Conservation (phyloP, 768 basidiomycete genomes). For the Termitomyces eurrhizus region DNA sequence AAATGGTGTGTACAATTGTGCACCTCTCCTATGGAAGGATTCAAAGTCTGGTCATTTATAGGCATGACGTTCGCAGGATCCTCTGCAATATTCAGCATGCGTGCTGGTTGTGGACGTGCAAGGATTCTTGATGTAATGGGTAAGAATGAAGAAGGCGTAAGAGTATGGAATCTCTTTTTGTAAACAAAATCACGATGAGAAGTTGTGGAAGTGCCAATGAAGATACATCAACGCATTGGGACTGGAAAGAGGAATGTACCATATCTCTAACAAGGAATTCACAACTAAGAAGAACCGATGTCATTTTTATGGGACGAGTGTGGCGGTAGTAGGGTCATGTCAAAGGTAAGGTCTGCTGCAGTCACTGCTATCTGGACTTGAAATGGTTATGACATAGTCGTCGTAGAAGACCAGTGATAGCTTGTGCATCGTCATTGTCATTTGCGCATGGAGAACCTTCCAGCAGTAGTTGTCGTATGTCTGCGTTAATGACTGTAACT, state of each 20-base stretch:
- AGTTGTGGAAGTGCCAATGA: background rate
- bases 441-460: constrained; percentile 19
- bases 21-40: background rate
- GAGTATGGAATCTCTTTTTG: constrained; percentile 44
- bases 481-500: constrained; percentile 29
- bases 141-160: constrained; percentile 54
- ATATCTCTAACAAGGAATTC: background rate
- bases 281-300: background rate
- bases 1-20: constrained; percentile 49
- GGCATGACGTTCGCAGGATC: constrained; percentile 75
- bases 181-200: constrained; percentile 1
- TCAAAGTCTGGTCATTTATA: constrained; percentile 22
- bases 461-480: constrained; percentile 19
- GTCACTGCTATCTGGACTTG: background rate
- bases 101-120: constrained; percentile 44
- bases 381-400: constrained; percentile 15
- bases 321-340: background rate
- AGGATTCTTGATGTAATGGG: constrained; percentile 56
- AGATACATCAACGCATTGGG: background rate
- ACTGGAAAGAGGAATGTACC: background rate
- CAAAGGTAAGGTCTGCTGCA: background rate
- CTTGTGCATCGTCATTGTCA: constrained; percentile 37
- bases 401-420: constrained; percentile 30
- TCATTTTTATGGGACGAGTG: too few relatives aligned
- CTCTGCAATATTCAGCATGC: constrained; percentile 61